Percentiles rank a stretch among this genome's conserved stretches.
These are phyloP conservation scores for Fistulinella prunicolor DNA, from an alignment of 768 basidiomycete species.

Conservation along the genomic window DNA sequence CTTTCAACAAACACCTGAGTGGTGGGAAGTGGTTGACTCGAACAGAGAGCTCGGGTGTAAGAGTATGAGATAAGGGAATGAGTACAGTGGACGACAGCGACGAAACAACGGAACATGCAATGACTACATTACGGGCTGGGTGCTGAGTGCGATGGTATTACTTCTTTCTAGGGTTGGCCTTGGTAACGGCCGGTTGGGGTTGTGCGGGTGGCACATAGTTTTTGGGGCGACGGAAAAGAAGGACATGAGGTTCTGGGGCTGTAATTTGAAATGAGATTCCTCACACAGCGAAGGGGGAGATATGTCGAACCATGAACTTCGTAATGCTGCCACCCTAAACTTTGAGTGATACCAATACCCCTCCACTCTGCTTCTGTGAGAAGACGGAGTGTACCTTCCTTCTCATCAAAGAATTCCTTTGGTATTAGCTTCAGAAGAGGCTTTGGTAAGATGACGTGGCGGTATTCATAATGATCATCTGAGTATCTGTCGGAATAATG, in stretches of 20 bases:
- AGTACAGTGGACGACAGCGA: constrained; percentile 21
- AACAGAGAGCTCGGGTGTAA: constrained; percentile 11
- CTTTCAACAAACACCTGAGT: constrained; percentile 8
- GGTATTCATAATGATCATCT: constrained; percentile 92
- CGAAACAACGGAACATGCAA: constrained; percentile 22
- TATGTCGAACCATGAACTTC: constrained; percentile 83
- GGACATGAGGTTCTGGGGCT: constrained; percentile 93
- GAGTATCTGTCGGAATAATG: constrained; percentile 91
- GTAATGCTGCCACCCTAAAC: constrained; percentile 95
- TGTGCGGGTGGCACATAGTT: constrained; percentile 58
- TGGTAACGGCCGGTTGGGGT: constrained; percentile 35
- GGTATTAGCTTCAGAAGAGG: constrained; percentile 92
- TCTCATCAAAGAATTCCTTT: constrained; percentile 75
- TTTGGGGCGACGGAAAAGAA: constrained; percentile 85
- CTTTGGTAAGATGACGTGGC: constrained; percentile 96
- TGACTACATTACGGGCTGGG: constrained; percentile 12
- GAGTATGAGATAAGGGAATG: constrained; percentile 12
- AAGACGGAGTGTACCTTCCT: constrained; percentile 77
- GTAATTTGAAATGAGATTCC: constrained; percentile 13
- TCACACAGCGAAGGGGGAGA: background rate
- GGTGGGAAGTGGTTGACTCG: constrained; percentile 2
- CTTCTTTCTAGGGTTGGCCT: constrained; percentile 45
- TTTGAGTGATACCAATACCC: constrained; percentile 94
- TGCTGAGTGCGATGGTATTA: constrained; percentile 18
- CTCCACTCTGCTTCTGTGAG: constrained; percentile 91